These are phyloP conservation scores for Eragrostis nindensis DNA, from an alignment of 176 grass and related monocot genomes.

Conservation along the genomic window DNA sequence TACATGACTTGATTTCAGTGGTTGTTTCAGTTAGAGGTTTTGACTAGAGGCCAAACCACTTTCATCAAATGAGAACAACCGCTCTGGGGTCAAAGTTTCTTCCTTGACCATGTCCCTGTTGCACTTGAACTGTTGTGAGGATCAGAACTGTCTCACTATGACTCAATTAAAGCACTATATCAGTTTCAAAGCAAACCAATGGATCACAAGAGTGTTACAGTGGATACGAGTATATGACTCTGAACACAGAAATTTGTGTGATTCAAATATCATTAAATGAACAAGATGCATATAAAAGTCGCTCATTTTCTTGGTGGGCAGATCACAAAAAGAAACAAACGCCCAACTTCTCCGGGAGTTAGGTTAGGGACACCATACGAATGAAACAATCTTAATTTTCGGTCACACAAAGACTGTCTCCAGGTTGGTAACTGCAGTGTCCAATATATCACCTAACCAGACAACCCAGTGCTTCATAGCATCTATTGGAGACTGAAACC, in stretches of 20 bases:
- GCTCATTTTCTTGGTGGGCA: slow-evolving; percentile 26
- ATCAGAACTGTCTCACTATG: background rate
- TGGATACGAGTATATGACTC: background rate
- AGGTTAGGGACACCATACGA: slow-evolving; percentile 71
- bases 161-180: background rate
- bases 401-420: slow-evolving; percentile 71
- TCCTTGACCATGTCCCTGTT: background rate
- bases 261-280: background rate
- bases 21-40: background rate
- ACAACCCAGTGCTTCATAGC: slow-evolving; percentile 30
- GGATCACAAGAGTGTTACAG: background rate
- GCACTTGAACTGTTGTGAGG: background rate
- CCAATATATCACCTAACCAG: slow-evolving; percentile 61
- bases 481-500: slow-evolving; percentile 37
- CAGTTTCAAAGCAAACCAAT: background rate
- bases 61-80: background rate
- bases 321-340: slow-evolving; percentile 48
- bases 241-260: background rate
- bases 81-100: background rate
- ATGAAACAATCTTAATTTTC: slow-evolving; percentile 69
- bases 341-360: slow-evolving; percentile 40
- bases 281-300: background rate
- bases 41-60: background rate
- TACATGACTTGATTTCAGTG: background rate
- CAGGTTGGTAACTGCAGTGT: slow-evolving; percentile 32